Conservation (phyloP, 2,329 filamentous ascomycete species). For the Atkinsonella hypoxylon region DNA sequence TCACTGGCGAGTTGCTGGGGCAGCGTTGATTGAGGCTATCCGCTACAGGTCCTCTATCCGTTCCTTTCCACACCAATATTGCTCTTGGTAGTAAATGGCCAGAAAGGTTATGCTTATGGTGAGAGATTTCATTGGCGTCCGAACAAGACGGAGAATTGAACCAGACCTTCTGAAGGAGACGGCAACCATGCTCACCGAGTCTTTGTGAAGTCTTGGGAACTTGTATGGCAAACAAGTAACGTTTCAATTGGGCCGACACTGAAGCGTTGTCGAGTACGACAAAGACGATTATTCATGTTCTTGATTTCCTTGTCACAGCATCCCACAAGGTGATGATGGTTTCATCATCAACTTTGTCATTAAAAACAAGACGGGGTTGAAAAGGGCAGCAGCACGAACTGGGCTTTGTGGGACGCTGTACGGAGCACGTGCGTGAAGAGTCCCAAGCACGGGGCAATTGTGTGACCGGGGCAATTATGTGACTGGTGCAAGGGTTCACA, state of each 20-base stretch:
- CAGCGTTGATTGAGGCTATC: background rate
- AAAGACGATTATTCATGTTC: background rate
- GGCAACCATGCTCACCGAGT: background rate
- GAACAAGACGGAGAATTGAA: background rate
- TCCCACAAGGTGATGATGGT: background rate
- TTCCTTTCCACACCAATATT: background rate
- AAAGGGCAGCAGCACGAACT: background rate
- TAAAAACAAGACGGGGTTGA: background rate
- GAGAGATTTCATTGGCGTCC: background rate
- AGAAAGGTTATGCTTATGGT: background rate
- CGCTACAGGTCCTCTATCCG: background rate
- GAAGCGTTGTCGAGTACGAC: background rate
- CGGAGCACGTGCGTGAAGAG: too few species aligned
- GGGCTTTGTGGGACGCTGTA: background rate
- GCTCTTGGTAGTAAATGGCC: too few species aligned
- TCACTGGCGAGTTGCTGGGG: background rate
- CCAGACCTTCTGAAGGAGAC: background rate
- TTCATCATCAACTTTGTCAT: background rate
- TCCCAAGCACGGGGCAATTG: too few species aligned
- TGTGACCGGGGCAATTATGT: too few species aligned
- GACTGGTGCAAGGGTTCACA: too few species aligned
- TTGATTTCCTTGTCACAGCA: background rate
- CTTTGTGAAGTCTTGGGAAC: background rate
- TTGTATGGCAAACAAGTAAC: background rate
- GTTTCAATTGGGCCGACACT: background rate